Conservation (phyloP, 257 asterid species). For the Sherardia arvensis region DNA sequence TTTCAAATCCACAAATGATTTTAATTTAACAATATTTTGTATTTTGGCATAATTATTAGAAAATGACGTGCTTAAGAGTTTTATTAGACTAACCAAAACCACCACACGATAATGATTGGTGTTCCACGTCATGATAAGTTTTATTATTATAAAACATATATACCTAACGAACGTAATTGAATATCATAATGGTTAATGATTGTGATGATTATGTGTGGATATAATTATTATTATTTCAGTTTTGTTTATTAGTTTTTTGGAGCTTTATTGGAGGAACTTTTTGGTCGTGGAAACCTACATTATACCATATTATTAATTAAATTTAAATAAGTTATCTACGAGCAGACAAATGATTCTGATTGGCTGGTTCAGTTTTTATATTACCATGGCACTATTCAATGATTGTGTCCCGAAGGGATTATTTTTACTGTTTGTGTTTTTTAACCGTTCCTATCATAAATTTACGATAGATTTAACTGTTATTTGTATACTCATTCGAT, state of each 20-base stretch:
- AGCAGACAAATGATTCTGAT: not conserved
- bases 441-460: not conserved
- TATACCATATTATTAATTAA: not conserved
- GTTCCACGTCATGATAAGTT: conserved; percentile 7
- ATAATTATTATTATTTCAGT: not conserved
- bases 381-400: not conserved
- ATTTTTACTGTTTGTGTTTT: not conserved
- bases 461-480: too few species aligned
- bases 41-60: not conserved
- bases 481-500: too few species aligned
- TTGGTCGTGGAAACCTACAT: not conserved
- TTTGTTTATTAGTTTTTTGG: not conserved
- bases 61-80: not conserved
- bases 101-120: conserved; percentile 2
- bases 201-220: not conserved
- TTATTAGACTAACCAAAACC: not conserved
- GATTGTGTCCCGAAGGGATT: not conserved
- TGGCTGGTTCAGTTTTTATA: not conserved
- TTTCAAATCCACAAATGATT: too few species aligned
- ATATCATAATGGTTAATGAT: conserved; percentile 5
- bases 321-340: not conserved
- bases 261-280: not conserved
- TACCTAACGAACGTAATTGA: conserved; percentile 11
- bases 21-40: not conserved
- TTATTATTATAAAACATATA: not conserved